phyloP scores from a whole-genome alignment of 805 yeast genomes.

The Metahyphopichia silvanorum region DNA sequence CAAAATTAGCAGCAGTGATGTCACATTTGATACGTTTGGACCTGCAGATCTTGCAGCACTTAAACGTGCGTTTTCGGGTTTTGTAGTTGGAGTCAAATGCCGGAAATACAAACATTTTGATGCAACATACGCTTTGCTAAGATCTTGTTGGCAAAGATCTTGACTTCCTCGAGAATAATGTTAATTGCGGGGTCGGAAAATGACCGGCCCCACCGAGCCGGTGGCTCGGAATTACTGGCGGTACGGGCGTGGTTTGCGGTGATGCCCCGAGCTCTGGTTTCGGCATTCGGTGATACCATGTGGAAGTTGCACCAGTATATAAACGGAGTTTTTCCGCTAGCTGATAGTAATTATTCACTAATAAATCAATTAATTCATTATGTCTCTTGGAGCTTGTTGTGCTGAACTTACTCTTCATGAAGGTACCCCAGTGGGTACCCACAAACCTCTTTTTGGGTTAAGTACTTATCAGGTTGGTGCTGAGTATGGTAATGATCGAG shows the following conservation, averaged over 20 bases:
- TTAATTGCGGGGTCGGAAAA: too few species aligned
- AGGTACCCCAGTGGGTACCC: constrained; percentile 48
- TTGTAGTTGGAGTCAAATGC: constrained; percentile 32
- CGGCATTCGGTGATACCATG: too few species aligned
- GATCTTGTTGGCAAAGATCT: too few species aligned
- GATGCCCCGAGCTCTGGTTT: too few species aligned
- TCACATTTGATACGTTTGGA: constrained; percentile 25
- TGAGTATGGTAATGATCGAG: constrained; percentile 32
- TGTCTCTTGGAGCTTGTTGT: constrained; percentile 53
- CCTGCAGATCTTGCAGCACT: constrained; percentile 31
- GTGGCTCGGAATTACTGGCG: neutral
- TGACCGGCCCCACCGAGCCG: neutral
- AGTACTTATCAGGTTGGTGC: constrained; percentile 29
- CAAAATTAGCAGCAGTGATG: constrained; percentile 21
- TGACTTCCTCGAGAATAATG: too few species aligned
- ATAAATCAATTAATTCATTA: too few species aligned
- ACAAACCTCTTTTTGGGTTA: constrained; percentile 39
- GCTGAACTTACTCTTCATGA: constrained; percentile 40
- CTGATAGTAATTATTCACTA: too few species aligned
- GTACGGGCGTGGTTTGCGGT: too few species aligned
- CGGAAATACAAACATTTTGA: constrained; percentile 31
- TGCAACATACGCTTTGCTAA: too few species aligned
- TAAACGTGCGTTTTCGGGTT: constrained; percentile 30
- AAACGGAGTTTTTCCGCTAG: too few species aligned
- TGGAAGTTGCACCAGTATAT: too few species aligned